Conservation (phyloP, 768 basidiomycete genomes). For the Tricholomella constricta region DNA sequence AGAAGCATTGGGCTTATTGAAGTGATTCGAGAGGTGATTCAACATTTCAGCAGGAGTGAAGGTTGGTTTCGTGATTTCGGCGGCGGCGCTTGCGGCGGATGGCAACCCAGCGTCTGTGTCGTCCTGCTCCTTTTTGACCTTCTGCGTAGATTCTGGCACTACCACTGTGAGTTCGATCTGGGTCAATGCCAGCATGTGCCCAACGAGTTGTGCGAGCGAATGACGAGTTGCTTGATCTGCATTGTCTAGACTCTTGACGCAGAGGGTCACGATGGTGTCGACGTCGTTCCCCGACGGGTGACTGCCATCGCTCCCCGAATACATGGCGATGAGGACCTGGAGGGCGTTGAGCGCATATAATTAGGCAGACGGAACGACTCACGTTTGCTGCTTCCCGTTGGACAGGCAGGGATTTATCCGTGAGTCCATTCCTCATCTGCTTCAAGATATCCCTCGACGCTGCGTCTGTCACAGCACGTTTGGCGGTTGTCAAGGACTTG, state of each 20-base stretch:
- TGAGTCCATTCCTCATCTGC: slow-evolving; percentile 70
- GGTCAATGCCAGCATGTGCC: slow-evolving; percentile 81
- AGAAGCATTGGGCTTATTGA: slow-evolving; percentile 71
- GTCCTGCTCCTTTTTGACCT: slow-evolving; percentile 63
- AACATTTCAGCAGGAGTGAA: slow-evolving; percentile 82
- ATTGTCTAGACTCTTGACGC: slow-evolving; percentile 73
- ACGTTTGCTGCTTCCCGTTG: slow-evolving; percentile 86
- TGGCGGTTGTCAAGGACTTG: slow-evolving; percentile 81
- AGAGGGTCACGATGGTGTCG: slow-evolving; percentile 69
- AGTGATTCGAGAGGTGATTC: slow-evolving; percentile 70
- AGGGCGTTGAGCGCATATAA: slow-evolving; percentile 18
- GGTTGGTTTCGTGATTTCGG: slow-evolving; percentile 67
- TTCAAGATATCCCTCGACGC: slow-evolving; percentile 81
- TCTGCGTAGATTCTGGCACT: slow-evolving; percentile 50
- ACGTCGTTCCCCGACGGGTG: slow-evolving; percentile 68
- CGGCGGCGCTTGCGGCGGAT: slow-evolving; percentile 43
- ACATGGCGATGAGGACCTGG: slow-evolving; percentile 55
- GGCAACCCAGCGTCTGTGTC: slow-evolving; percentile 58
- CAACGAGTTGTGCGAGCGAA: slow-evolving; percentile 76
- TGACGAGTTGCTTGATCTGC: slow-evolving; percentile 85
- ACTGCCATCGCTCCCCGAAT: slow-evolving; percentile 53
- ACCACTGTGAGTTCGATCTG: slow-evolving; percentile 65
- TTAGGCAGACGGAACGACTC: slow-evolving; percentile 11
- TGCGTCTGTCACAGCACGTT: slow-evolving; percentile 81
- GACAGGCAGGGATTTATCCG: slow-evolving; percentile 82